These are phyloP conservation scores for Elaeis guineensis DNA, from an alignment of 176 grass and related monocot species.

Conservation along the genomic window DNA sequence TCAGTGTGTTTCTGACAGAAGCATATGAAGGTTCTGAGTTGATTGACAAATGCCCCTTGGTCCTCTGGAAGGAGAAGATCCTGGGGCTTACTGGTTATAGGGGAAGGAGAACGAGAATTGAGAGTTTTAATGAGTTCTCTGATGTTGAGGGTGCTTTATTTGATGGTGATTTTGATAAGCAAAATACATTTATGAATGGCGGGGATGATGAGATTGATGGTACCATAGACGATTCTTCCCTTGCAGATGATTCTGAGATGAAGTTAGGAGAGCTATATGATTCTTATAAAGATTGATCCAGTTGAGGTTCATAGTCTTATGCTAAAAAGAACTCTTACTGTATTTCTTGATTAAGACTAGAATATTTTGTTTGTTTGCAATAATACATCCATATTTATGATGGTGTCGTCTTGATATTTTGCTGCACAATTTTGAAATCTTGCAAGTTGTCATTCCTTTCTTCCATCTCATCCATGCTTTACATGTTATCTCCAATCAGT, in stretches of 20 bases:
- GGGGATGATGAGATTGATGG: constrained; percentile 29
- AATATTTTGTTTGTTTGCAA: constrained; percentile 17
- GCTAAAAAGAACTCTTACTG: background rate
- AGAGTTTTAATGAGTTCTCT: constrained; percentile 20
- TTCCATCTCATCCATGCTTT: no score
- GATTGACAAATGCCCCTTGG: constrained; percentile 44
- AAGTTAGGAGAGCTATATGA: constrained; percentile 30
- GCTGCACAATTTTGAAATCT: no score
- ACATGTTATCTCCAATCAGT: no score
- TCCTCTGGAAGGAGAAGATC: constrained; percentile 67
- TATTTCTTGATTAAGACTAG: background rate
- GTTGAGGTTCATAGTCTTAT: background rate
- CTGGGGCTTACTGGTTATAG: constrained; percentile 52
- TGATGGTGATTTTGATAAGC: constrained; percentile 8
- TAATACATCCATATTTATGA: constrained; percentile 5
- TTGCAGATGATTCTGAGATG: constrained; percentile 58
- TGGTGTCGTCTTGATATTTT: no score
- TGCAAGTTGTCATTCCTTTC: no score
- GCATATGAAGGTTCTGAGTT: constrained; percentile 64
- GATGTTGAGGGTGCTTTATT: constrained; percentile 33
- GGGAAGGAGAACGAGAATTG: constrained; percentile 66
- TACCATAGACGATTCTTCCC: constrained; percentile 21
- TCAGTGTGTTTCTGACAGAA: constrained; percentile 73
- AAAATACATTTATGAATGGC: constrained; percentile 29
- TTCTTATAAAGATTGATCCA: constrained; percentile 24